These are phyloP conservation scores for Panaeolus papilionaceus DNA, from an alignment of 768 basidiomycete genomes.

Conservation along the genomic window DNA sequence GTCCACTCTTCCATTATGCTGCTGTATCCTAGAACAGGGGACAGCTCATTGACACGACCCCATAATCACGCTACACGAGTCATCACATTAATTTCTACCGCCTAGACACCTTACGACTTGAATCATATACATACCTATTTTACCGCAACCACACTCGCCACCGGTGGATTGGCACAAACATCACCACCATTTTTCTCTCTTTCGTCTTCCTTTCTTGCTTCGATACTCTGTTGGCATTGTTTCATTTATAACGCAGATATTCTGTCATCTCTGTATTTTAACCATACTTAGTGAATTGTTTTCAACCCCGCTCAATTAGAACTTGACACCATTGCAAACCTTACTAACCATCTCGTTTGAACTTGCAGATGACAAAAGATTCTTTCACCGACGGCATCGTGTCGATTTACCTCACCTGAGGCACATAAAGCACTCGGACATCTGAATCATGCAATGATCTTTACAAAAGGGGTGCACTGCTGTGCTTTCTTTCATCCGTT, in stretches of 20 bases:
- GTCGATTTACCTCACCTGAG: not conserved
- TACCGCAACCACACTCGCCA: slow-evolving; percentile 8
- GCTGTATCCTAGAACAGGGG: not conserved
- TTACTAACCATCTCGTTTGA: not conserved
- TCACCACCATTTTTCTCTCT: not conserved
- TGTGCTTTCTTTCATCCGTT: not conserved
- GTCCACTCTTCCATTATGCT: not conserved
- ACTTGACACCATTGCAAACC: not conserved
- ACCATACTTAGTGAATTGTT: slow-evolving; percentile 10
- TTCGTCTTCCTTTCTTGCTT: not conserved
- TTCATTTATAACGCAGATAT: slow-evolving; percentile 14
- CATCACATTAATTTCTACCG: slow-evolving; percentile 3
- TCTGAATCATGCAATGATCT: not conserved
- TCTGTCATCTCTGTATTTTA: slow-evolving; percentile 15
- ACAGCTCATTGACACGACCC: not conserved
- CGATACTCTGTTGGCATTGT: slow-evolving; percentile 13
- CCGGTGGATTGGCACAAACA: slow-evolving; percentile 7
- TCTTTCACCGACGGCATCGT: slow-evolving; percentile 1
- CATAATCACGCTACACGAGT: not conserved
- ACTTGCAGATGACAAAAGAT: not conserved
- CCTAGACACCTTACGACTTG: slow-evolving; percentile 7
- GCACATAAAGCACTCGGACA: not conserved
- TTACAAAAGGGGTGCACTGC: no score
- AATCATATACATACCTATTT: slow-evolving; percentile 2
- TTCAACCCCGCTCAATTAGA: slow-evolving; percentile 15